These are phyloP conservation scores for Colletotrichum godetiae DNA, from an alignment of 2,329 filamentous ascomycete genomes.

Conservation along the genomic window DNA sequence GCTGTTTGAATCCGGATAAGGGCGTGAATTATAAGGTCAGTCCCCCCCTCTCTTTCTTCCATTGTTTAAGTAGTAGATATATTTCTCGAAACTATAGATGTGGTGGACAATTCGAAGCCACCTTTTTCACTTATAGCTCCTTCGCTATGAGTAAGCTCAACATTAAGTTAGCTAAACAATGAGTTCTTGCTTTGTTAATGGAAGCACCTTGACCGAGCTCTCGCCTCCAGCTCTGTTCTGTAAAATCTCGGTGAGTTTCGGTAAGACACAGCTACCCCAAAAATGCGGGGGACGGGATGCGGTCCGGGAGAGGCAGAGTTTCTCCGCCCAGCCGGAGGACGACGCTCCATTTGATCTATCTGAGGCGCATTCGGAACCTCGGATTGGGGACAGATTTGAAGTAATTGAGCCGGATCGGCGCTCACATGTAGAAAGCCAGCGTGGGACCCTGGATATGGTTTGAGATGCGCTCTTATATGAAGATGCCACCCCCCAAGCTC, in stretches of 20 bases:
- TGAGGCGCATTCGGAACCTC: slow-evolving; percentile 7
- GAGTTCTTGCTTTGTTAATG: not conserved
- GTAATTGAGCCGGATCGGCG: too few relatives aligned
- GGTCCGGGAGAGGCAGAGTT: not conserved
- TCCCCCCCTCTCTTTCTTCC: too few relatives aligned
- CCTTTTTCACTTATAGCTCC: too few relatives aligned
- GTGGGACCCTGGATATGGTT: not conserved
- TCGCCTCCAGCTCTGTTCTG: not conserved
- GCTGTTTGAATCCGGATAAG: too few relatives aligned
- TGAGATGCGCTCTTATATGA: not conserved
- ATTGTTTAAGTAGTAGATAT: too few relatives aligned
- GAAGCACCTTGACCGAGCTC: not conserved
- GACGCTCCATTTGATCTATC: slow-evolving; percentile 32
- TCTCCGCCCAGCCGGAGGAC: slow-evolving; percentile 32
- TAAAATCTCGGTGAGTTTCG: not conserved
- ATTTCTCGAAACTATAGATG: too few relatives aligned
- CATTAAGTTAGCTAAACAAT: not conserved
- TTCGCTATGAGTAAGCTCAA: too few relatives aligned
- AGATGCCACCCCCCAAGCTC: not conserved
- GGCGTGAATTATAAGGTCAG: too few relatives aligned
- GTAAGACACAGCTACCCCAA: not conserved
- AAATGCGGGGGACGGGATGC: not conserved
- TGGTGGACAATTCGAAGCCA: too few relatives aligned
- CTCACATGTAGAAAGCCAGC: too few relatives aligned
- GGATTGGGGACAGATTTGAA: not conserved